A percentile compares a stretch with the other conserved stretches of the same genome.
These are phyloP conservation scores for Pelagophyceae sp. DNA, from an alignment of 352 stramenopile genomes.

Conservation along the genomic window DNA sequence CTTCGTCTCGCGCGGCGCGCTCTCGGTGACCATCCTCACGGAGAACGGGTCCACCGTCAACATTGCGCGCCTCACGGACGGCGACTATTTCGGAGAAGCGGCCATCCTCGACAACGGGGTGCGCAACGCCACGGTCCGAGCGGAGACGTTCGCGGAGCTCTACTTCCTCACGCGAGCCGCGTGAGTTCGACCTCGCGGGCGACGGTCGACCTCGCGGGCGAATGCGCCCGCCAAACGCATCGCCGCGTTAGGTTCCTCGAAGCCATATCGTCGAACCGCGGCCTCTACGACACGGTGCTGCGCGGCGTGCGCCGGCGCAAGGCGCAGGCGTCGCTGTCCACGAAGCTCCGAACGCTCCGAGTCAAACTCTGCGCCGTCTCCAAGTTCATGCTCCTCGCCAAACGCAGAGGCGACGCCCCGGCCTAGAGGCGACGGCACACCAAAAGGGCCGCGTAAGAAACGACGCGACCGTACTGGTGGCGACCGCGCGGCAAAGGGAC, in stretches of 20 bases:
- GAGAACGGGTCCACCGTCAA: background rate
- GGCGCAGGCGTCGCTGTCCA: background rate
- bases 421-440: no score
- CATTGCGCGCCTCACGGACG: background rate
- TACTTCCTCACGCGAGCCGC: background rate
- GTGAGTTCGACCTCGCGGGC: no score
- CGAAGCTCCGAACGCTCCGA: background rate
- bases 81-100: constrained; percentile 8
- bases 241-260: background rate
- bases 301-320: background rate
- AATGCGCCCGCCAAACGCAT: no score
- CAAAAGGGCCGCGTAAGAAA: no score
- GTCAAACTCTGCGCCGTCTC: background rate
- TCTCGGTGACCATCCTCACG: background rate
- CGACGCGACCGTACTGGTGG: no score
- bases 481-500: no score
- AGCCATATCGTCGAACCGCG: background rate
- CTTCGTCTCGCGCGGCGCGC: background rate
- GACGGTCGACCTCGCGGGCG: no score
- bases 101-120: background rate
- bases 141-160: background rate
- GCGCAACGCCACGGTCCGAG: background rate
- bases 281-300: background rate
- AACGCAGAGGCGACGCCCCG: no score
- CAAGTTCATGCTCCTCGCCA: background rate